phyloP scores from a whole-genome alignment of 495 filamentous ascomycete species.

The Neurospora sp. region DNA sequence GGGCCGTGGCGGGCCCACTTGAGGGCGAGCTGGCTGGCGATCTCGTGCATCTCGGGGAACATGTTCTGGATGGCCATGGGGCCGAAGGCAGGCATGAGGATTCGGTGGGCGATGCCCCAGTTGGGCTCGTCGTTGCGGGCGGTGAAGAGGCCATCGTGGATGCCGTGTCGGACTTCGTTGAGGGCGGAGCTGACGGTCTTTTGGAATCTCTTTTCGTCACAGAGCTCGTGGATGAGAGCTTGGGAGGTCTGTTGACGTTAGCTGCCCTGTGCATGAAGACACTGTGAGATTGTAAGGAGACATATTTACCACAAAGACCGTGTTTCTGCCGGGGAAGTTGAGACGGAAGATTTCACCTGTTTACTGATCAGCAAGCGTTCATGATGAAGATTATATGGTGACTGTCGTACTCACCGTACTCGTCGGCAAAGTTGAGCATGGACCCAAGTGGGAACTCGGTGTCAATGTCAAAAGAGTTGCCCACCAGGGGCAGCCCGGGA shows the following conservation, averaged over 20 bases:
- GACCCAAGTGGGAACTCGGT: constrained; percentile 41
- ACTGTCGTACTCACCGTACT: constrained; percentile 48
- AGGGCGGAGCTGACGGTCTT: constrained; percentile 39
- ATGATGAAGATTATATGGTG: too few relatives aligned
- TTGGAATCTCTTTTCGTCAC: constrained; percentile 55
- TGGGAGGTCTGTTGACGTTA: constrained; percentile 17
- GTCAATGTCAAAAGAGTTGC: constrained; percentile 49
- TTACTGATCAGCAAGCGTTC: too few relatives aligned
- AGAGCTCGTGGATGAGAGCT: constrained; percentile 53
- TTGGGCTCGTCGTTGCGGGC: constrained; percentile 51
- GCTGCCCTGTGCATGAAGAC: too few relatives aligned
- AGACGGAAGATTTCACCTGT: constrained; percentile 14
- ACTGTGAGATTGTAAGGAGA: too few relatives aligned
- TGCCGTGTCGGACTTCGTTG: constrained; percentile 45
- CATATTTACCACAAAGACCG: constrained; percentile 13
- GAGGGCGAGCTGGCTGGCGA: constrained; percentile 57
- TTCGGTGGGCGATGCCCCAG: constrained; percentile 63
- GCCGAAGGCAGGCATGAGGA: constrained; percentile 60
- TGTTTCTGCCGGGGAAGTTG: constrained; percentile 3
- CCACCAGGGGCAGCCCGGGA: constrained; percentile 46
- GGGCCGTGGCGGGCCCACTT: constrained; percentile 66
- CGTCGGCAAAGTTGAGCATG: constrained; percentile 42
- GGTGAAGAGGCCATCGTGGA: constrained; percentile 62
- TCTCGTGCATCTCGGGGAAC: constrained; percentile 71
- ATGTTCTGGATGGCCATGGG: constrained; percentile 59